phyloP scores from a whole-genome alignment of 2,329 filamentous ascomycete genomes.

The Colletotrichum spinosum region DNA sequence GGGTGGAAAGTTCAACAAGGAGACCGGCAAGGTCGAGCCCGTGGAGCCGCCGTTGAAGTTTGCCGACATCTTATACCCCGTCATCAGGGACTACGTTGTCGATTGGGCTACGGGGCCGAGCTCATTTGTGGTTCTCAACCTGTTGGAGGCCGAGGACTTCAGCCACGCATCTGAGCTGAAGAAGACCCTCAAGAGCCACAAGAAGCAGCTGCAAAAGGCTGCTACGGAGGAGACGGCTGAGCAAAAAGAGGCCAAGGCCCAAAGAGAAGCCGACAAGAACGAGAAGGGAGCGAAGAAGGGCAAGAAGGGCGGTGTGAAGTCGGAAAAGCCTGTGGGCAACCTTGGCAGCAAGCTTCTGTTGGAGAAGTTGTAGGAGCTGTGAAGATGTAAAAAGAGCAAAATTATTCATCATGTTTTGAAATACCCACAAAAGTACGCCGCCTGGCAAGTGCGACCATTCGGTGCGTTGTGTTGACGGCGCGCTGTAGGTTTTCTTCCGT shows the following conservation, averaged over 20 bases:
- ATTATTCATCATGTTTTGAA: constrained; percentile 31
- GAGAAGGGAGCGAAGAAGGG: constrained; percentile 54
- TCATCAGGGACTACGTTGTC: constrained; percentile 80
- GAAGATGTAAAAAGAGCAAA: constrained; percentile 24
- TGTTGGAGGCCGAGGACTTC: constrained; percentile 82
- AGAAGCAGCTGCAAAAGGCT: constrained; percentile 76
- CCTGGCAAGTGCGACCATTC: constrained; percentile 14
- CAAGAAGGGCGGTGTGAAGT: constrained; percentile 56
- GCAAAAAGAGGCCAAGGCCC: constrained; percentile 64
- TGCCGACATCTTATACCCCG: constrained; percentile 81
- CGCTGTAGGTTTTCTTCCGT: constrained; percentile 28
- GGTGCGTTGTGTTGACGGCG: constrained; percentile 28
- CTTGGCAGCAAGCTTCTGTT: constrained; percentile 71
- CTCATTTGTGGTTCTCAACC: constrained; percentile 85
- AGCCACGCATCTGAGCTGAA: constrained; percentile 73
- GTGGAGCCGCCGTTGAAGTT: constrained; percentile 85
- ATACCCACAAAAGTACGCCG: constrained; percentile 23
- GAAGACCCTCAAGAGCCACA: constrained; percentile 78
- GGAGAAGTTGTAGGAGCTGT: constrained; percentile 59
- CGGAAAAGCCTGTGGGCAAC: constrained; percentile 65
- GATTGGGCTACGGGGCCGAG: constrained; percentile 89
- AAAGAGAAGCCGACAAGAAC: constrained; percentile 51
- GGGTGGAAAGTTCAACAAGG: constrained; percentile 86
- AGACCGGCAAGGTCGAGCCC: constrained; percentile 75
- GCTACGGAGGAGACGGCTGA: constrained; percentile 68